phyloP scores from a whole-genome alignment of 2,329 filamentous ascomycete species.

The Colletotrichum echinochloae region DNA sequence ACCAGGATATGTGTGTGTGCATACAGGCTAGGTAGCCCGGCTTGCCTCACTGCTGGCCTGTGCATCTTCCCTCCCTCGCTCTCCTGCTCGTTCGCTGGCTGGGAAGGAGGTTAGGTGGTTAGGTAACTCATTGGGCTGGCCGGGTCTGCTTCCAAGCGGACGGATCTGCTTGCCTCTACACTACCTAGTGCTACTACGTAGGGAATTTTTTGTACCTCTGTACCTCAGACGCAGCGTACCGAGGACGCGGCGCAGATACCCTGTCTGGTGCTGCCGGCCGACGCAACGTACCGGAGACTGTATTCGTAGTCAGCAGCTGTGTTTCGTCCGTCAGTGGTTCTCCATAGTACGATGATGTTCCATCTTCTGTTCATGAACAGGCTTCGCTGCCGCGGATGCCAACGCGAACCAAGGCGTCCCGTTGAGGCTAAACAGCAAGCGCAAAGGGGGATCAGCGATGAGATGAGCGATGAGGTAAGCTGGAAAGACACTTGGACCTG shows the following conservation, averaged over 20 bases:
- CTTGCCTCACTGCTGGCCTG: neutral
- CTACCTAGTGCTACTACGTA: neutral
- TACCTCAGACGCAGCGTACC: conserved; percentile 28
- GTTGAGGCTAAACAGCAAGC: neutral
- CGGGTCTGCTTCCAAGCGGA: conserved; percentile 9
- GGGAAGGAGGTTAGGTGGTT: neutral
- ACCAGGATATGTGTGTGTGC: too few species aligned
- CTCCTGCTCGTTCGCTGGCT: neutral
- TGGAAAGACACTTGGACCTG: neutral
- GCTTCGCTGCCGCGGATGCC: neutral
- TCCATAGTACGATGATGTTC: neutral
- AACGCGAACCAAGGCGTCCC: neutral
- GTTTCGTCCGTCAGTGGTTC: neutral
- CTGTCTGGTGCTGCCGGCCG: conserved; percentile 7
- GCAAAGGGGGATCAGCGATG: conserved; percentile 14
- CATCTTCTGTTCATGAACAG: neutral
- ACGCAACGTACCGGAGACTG: conserved; percentile 17
- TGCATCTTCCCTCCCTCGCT: conserved; percentile 12
- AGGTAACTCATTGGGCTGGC: neutral
- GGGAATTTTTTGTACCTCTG: neutral
- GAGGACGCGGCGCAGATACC: conserved; percentile 29
- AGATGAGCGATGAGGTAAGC: neutral
- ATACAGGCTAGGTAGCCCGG: too few species aligned
- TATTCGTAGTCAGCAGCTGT: neutral
- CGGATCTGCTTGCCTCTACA: neutral